Base-by-base conservation (phyloP, 768 basidiomycete genomes). In the Pleurotus sapidus region DNA sequence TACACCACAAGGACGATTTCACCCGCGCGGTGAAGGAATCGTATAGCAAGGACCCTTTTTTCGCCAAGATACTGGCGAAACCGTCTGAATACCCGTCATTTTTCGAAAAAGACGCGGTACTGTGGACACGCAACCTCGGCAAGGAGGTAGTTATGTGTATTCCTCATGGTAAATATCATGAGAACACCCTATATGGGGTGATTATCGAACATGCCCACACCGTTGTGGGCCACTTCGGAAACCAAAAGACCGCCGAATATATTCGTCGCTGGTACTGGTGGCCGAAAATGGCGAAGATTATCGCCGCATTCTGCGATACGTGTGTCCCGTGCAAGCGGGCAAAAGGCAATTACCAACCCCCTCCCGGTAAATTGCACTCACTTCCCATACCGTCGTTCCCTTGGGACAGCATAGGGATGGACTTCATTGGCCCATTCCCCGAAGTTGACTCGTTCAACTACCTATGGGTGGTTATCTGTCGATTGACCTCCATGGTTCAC, bases 381-480 rank as follows among this genome's bases (percentile, higher is more conserved):
- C 60, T 71, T 6, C 70, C 70, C 0, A 60, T 74, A 0, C 72
- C 71, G 0, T 60, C 50, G 0, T 54, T 58, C 3, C 77, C 76
- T 0, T 76, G 72, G 73, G 64, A 70, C 1, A 67, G 69, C 0
- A 74, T 79, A 0, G 70, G 68, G 0, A 74, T 79, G 49, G 77
- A 78, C 61, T 78, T 78, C 39, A 56, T 78, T 0, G 75, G 69
- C 0, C 71, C 69, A 1, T 62, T 78, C 8, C 76, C 73, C 11
- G 34, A 54, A 58, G 15, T 64, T 49, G 51, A 63, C 47, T 65
- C 60, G 0, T 70, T 39, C 20, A 69, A 74, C 46, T 69, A 67
- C 53, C 48, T 73, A 1, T 69, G 65, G 62, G 70, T 73, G 1
- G 57, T 74, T 1, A 68, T 74, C 25, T 70, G 67, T 39, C 38